Base-by-base conservation (phyloP, 2,329 filamentous ascomycete genomes). In the Xylaria sp. region DNA sequence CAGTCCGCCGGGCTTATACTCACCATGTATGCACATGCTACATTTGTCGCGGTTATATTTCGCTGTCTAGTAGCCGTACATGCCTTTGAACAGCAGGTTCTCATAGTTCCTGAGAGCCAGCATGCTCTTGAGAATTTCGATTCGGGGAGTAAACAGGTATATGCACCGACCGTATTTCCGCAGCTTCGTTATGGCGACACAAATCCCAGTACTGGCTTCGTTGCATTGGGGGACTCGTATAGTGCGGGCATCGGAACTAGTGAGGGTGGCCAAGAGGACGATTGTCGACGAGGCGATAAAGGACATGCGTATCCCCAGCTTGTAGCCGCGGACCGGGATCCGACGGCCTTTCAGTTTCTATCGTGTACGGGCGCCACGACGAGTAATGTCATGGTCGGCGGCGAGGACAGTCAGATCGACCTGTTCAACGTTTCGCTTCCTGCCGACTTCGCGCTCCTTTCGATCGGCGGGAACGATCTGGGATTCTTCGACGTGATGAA, bases 401-500 rank as follows among this genome's bases (percentile, higher is more conserved):
- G 78, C 39, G 74, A 77, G 18, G 69, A 72, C 31, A 82, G 82
- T 69, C 84, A 85, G 75, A 77, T 85, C 63, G 83, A 84, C 68
- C 68, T 69, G 15, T 78, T 85, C 73, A 81, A 84, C 73, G 75
- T 75, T 4, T 79, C 81, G 9, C 69, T 75, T 0, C 80, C 79
- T 1, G 73, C 77, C 25, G 81, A 83, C 73, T 84, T 85, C 69
- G 82, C 82, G 2, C 79, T 84, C 0, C 76, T 85, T 6, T 84
- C 83, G n/a, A 78, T 85, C 39, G 84, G 83, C 56, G 83, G 84
- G 18, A 85, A 85, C 74, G 84, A 85, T 71, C 78, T 85, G 9
- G 84, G 83, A 70, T 85, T 85, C 77, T 85, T 84, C 70, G 81
- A 82, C 46, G 82, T 85, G 23, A 83, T 85, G 75, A 85, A 85